Evolutionary conservation across 352 stramenopile species (phyloP).

Genomic region (Peronospora farinosa): DNA sequence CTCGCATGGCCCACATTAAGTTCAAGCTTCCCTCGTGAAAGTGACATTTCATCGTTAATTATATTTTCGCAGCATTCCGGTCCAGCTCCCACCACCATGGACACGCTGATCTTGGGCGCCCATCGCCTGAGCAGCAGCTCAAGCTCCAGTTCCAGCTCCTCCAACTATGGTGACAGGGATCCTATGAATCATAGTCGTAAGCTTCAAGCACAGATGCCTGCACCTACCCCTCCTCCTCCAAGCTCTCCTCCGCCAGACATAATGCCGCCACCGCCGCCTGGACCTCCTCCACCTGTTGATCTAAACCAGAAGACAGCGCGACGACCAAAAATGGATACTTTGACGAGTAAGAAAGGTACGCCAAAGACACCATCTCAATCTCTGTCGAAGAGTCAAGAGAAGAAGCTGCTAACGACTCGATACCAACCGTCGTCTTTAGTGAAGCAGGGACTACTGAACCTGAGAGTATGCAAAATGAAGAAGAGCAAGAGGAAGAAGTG

Average conservation of each 20-base stretch:
- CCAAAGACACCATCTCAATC: conserved; percentile 6
- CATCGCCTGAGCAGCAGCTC: conserved; percentile 27
- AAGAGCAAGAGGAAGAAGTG: conserved; percentile 23
- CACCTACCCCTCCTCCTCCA: conserved; percentile 29
- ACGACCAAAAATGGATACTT: conserved; percentile 10
- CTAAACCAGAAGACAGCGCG: conserved; percentile 23
- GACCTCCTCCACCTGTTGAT: conserved; percentile 22
- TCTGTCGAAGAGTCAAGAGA: conserved; percentile 2
- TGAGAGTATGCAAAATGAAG: conserved; percentile 10
- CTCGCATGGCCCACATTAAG: too few species aligned
- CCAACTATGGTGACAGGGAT: conserved; percentile 43
- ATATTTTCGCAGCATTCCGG: conserved; percentile 6
- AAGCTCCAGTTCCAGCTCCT: conserved; percentile 35
- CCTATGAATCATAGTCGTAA: conserved; percentile 21
- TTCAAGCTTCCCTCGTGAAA: neutral
- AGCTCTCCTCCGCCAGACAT: conserved; percentile 21
- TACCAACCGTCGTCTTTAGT: conserved; percentile 6
- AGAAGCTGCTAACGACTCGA: conserved; percentile 4
- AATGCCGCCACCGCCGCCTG: conserved; percentile 28
- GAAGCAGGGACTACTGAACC: conserved; percentile 6
- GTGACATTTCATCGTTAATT: conserved; percentile 1
- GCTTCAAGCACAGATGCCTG: conserved; percentile 8
- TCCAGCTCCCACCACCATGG: conserved; percentile 14
- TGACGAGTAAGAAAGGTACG: conserved; percentile 14
- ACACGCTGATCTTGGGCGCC: conserved; percentile 17